Evolutionary conservation across 208 protist species (phyloP).

Genomic region (Leishmania gerbilli): DNA sequence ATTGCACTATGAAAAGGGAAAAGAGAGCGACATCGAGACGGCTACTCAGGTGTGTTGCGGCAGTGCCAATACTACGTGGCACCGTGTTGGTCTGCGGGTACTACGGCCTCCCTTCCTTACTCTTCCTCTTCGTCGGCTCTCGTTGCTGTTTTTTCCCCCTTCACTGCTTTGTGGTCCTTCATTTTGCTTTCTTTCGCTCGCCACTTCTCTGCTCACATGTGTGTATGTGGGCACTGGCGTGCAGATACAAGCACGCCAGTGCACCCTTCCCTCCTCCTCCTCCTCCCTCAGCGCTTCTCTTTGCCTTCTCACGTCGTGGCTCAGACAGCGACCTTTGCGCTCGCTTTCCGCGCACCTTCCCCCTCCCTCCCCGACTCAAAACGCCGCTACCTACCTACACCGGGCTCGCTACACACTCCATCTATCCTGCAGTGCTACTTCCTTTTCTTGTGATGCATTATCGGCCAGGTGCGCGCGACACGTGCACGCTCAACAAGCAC

Average conservation of each 20-base stretch:
- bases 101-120: no score
- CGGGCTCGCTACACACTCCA: no score
- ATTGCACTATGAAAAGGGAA: neutral
- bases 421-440: neutral
- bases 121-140: neutral
- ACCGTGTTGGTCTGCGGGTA: neutral
- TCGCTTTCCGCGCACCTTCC: no score
- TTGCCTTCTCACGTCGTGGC: no score
- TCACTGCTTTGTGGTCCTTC: neutral
- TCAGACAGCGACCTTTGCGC: no score
- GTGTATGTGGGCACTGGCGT: neutral
- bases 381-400: no score
- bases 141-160: neutral
- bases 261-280: neutral
- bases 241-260: neutral
- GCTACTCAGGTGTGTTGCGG: neutral
- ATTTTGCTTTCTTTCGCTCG: neutral
- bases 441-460: neutral
- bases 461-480: neutral
- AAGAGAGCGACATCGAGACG: neutral
- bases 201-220: neutral
- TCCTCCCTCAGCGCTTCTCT: neutral
- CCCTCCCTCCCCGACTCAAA: no score
- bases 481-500: neutral
- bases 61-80: neutral